A percentile compares a stretch with the other conserved stretches of the same genome.
Conservation (phyloP, 805 yeast species). For the Metschnikowia borealis region DNA sequence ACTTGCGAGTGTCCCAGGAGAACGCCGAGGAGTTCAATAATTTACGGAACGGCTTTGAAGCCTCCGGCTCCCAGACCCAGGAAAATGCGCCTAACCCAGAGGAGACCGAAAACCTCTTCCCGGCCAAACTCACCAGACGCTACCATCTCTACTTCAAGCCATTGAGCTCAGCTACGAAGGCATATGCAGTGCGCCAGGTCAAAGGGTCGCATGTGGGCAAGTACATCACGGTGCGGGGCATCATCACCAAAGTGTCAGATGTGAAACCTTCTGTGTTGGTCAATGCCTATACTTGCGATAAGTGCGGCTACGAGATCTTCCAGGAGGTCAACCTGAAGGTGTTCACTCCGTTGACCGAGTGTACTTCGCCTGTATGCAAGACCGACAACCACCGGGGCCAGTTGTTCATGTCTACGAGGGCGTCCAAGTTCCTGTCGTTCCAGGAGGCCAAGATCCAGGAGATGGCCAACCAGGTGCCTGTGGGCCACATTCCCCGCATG, state of each 20-base stretch:
- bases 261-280: conserved; percentile 91
- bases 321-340: conserved; percentile 86
- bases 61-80: conserved; percentile 16
- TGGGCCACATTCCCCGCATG: conserved; percentile 93
- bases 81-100: conserved; percentile 6
- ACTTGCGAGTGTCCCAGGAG: conserved; percentile 67
- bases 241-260: conserved; percentile 91
- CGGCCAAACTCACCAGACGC: conserved; percentile 81
- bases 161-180: conserved; percentile 47
- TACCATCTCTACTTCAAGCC: conserved; percentile 88
- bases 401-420: conserved; percentile 88
- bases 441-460: conserved; percentile 96
- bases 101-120: conserved; percentile 55
- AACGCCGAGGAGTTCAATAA: conserved; percentile 55
- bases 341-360: conserved; percentile 83
- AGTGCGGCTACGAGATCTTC: conserved; percentile 94
- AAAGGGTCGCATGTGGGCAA: conserved; percentile 82
- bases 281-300: conserved; percentile 95
- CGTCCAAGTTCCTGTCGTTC: conserved; percentile 90
- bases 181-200: conserved; percentile 85
- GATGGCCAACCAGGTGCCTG: conserved; percentile 93
- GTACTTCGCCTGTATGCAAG: conserved; percentile 76
- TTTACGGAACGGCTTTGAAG: conserved; percentile 34
- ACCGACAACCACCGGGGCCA: conserved; percentile 83
- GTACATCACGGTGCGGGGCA: conserved; percentile 86